A percentile compares a stretch with the other conserved stretches of the same genome.
These are phyloP conservation scores for Cystofilobasidium macerans DNA, from an alignment of 768 basidiomycete species.

Conservation along the genomic window DNA sequence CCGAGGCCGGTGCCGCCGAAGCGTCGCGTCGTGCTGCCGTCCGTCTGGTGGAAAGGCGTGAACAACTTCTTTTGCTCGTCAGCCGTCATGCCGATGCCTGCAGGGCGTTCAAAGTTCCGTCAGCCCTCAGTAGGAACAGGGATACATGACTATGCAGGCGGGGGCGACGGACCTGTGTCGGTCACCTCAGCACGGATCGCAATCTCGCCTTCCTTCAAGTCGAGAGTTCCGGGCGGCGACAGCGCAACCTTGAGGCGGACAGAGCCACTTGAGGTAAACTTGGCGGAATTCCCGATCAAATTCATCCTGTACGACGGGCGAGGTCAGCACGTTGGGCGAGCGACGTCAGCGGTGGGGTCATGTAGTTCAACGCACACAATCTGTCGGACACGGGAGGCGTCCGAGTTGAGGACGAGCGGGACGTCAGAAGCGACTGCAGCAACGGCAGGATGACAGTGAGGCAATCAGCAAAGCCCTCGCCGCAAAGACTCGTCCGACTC, in stretches of 20 bases:
- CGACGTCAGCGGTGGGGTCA: constrained; percentile 30
- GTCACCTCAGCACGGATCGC: constrained; percentile 35
- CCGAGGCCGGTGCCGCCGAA: constrained; percentile 72
- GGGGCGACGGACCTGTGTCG: constrained; percentile 41
- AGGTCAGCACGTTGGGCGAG: constrained; percentile 40
- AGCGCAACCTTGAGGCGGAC: constrained; percentile 54
- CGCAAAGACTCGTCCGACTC: not conserved
- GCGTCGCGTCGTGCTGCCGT: constrained; percentile 63
- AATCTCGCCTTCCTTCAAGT: constrained; percentile 40
- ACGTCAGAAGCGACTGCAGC: constrained; percentile 42
- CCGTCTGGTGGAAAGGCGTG: constrained; percentile 66
- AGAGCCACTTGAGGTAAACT: constrained; percentile 53
- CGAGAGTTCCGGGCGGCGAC: constrained; percentile 35
- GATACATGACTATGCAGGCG: not conserved
- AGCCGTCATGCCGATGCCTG: constrained; percentile 58
- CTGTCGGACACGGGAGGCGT: constrained; percentile 64
- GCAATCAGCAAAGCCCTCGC: not conserved
- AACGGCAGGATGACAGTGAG: not conserved
- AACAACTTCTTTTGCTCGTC: constrained; percentile 59
- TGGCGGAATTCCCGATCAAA: constrained; percentile 63
- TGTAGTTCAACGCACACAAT: constrained; percentile 39
- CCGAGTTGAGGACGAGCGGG: constrained; percentile 61
- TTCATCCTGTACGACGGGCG: constrained; percentile 45
- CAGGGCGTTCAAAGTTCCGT: not conserved
- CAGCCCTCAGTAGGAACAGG: not conserved